Evolutionary conservation across 2,329 filamentous ascomycete genomes (phyloP).

Genomic region (Aspergillus tanneri): DNA sequence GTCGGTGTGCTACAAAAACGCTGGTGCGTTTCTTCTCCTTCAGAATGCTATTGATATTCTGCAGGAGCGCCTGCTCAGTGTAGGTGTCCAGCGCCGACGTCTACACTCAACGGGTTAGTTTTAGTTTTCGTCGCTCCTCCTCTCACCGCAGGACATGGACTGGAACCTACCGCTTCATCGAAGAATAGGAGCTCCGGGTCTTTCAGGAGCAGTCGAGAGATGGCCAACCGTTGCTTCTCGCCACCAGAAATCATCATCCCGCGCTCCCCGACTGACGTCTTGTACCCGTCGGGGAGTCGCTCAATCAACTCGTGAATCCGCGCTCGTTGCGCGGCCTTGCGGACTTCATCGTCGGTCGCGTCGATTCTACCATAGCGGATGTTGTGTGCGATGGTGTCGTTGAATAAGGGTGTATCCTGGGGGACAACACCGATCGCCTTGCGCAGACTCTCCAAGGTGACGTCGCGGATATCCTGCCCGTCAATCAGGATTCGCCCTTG

Average conservation of each 20-base stretch:
- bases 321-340: constrained; percentile 75
- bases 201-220: constrained; percentile 80
- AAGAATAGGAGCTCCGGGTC: constrained; percentile 90
- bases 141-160: background rate
- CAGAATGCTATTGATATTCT: constrained; percentile 89
- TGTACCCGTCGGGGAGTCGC: constrained; percentile 80
- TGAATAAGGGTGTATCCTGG: constrained; percentile 95
- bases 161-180: constrained; percentile 70
- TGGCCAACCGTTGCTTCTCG: constrained; percentile 87
- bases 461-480: constrained; percentile 83
- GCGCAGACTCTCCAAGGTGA: constrained; percentile 78
- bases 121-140: constrained; percentile 4
- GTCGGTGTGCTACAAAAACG: constrained; percentile 88
- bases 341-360: constrained; percentile 69
- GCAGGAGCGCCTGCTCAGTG: constrained; percentile 84
- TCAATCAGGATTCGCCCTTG: constrained; percentile 84
- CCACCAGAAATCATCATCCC: constrained; percentile 96
- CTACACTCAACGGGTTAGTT: constrained; percentile 32
- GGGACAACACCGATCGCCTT: constrained; percentile 90
- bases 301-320: constrained; percentile 80
- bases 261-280: constrained; percentile 87
- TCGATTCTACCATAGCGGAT: constrained; percentile 86
- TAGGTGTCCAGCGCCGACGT: constrained; percentile 90
- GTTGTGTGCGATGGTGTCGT: constrained; percentile 93
- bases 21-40: constrained; percentile 86